Percentiles rank a stretch among this genome's conserved stretches.
Evolutionary conservation across 129 eudicot genomes (phyloP).

Genomic region (Flaveria sonorensis): DNA sequence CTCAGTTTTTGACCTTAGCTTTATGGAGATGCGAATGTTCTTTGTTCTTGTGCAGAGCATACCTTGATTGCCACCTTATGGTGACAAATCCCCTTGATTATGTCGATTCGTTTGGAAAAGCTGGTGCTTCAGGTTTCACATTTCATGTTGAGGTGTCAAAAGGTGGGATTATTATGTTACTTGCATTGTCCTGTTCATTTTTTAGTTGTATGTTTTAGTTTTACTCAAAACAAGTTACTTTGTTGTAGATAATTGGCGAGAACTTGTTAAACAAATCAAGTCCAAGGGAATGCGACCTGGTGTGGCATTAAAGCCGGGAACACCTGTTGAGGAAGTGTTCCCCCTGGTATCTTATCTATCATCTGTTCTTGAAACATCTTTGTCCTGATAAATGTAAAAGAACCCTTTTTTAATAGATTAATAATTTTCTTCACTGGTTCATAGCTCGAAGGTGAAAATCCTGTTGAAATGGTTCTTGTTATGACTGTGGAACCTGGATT

Average conservation of each 20-base stretch:
- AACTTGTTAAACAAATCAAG: slow-evolving; percentile 68
- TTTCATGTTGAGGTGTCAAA: slow-evolving; percentile 89
- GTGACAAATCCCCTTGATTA: slow-evolving; percentile 92
- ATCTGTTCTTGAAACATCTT: background rate
- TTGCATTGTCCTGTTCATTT: background rate
- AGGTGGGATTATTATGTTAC: slow-evolving; percentile 50
- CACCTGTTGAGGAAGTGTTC: slow-evolving; percentile 87
- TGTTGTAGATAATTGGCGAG: slow-evolving; percentile 79
- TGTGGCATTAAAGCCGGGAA: slow-evolving; percentile 87
- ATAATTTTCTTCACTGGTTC: slow-evolving; percentile 15
- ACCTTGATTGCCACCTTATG: slow-evolving; percentile 96
- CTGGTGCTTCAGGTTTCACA: slow-evolving; percentile 98
- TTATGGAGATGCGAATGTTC: background rate
- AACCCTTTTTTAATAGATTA: background rate
- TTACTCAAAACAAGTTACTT: slow-evolving; percentile 7
- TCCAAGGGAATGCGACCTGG: slow-evolving; percentile 90
- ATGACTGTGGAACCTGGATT: slow-evolving; percentile 99
- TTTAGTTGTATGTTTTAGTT: background rate
- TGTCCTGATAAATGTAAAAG: background rate
- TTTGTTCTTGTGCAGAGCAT: slow-evolving; percentile 54
- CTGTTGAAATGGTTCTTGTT: slow-evolving; percentile 95
- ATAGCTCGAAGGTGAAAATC: slow-evolving; percentile 70
- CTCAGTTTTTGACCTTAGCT: slow-evolving; percentile 14
- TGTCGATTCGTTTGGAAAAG: slow-evolving; percentile 82
- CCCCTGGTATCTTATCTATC: slow-evolving; percentile 60